Base-by-base conservation (phyloP, 371 early-diverging fungal species). In the Mucor plumbeus region DNA sequence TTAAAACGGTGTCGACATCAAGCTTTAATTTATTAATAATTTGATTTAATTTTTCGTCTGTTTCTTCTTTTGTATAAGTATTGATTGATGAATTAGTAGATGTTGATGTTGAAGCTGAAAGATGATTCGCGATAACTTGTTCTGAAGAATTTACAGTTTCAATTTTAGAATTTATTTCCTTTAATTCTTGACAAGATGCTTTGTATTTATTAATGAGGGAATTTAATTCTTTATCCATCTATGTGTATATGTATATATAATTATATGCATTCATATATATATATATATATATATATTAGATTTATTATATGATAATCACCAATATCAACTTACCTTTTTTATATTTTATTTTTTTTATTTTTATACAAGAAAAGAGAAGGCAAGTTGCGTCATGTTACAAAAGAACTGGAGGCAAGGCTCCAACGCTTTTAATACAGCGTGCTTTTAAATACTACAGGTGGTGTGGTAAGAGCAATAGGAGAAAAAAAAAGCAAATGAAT, bases 61-160 rank as follows among this genome's bases (percentile, higher is more conserved):
- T 70, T 9, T 78, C 70, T n/a, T 68, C 69, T 7, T 64, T 69
- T 7, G 73, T 76, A 53, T 77, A 80, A 1, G 74, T 72, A 47
- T n/a, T 47, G 48, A 5, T 48, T n/a, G 48, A 48, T 38, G 80
- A 76, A 35, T 53, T 66, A 0, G 78, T 74, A 9, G 73, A 69
- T 10, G 69, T 68, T 13, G 76, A 72, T 36, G 63, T 71, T 3
- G 71, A 64, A 17, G 69, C 72, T 7, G 74, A 48, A 1, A 78
- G 58, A 14, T 67, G 80, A 58, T 73, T 70, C 0, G 75, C 80
- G 38, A 63, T 57, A n/a, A 54, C 48, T 10, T 70, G 65, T 26
- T 68, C 73, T 35, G 63, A 64, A 13, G 53, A 55, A 17, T 69
- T 59, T 11, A 63, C 62, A n/a, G 47, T 63, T 31, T 70, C 66